These are phyloP conservation scores for Tetrahymena thermophila DNA, from an alignment of 73 alveolate species.

Conservation along the genomic window DNA sequence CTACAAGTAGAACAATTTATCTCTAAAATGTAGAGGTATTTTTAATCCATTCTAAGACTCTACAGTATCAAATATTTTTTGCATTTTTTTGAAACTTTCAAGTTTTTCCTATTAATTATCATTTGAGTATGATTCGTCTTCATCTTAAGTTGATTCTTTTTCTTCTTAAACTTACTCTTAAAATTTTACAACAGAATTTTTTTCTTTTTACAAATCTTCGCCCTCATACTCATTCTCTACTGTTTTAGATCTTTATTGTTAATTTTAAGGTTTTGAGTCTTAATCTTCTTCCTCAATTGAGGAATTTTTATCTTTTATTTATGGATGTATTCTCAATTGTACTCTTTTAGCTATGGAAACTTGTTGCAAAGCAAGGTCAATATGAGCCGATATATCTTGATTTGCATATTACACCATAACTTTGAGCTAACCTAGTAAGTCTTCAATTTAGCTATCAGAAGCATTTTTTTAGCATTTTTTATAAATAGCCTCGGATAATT, in stretches of 20 bases:
- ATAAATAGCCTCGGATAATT: not conserved
- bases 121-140: not conserved
- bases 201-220: not conserved
- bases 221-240: not conserved
- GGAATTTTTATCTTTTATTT: not conserved
- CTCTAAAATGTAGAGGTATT: not conserved
- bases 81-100: not conserved
- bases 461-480: not conserved
- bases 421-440: not conserved
- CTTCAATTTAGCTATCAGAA: not conserved
- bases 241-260: not conserved
- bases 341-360: not conserved
- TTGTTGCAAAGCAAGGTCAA: not conserved
- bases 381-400: not conserved
- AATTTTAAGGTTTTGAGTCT: not conserved
- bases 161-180: not conserved
- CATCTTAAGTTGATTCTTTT: not conserved
- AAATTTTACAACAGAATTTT: not conserved
- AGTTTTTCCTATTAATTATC: not conserved
- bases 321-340: not conserved
- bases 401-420: not conserved
- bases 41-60: not conserved
- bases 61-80: not conserved
- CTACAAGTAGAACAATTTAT: no score
- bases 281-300: not conserved